phyloP scores from a whole-genome alignment of 2,329 filamentous ascomycete species.

The Hirsutella thompsonii region DNA sequence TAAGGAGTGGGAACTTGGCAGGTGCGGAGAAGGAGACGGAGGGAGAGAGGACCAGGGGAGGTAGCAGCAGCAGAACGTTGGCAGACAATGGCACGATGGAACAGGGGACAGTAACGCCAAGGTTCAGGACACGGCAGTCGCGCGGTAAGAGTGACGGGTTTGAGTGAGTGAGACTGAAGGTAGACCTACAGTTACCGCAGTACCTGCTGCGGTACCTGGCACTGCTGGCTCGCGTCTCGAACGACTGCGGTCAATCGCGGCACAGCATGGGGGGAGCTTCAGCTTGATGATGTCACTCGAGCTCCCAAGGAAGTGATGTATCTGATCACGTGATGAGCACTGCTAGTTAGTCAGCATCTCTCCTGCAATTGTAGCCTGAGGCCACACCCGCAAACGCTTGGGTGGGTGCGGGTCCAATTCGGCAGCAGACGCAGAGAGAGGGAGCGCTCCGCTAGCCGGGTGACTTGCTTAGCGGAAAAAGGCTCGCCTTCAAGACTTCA shows the following conservation, averaged over 20 bases:
- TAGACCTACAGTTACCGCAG: no score
- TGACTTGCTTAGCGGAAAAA: conserved; percentile 20
- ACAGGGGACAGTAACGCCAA: no score
- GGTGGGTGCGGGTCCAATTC: conserved; percentile 14
- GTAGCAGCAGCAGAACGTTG: background rate
- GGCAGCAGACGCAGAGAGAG: conserved; percentile 16
- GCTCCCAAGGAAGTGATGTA: background rate
- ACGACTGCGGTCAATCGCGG: background rate
- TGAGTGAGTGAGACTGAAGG: no score
- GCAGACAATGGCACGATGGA: no score
- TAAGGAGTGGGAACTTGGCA: no score
- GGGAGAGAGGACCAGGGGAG: no score
- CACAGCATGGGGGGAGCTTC: background rate
- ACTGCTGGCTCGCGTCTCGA: no score
- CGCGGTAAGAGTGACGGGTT: no score
- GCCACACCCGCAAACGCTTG: background rate
- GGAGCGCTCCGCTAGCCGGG: conserved; percentile 7
- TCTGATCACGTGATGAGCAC: background rate
- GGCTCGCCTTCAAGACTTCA: conserved; percentile 17
- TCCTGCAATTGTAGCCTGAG: background rate
- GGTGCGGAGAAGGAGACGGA: no score
- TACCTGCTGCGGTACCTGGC: no score
- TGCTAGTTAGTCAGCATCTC: background rate
- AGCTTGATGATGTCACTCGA: background rate
- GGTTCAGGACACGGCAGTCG: no score